Base-by-base conservation (phyloP, 2,329 filamentous ascomycete species). In the Epicoccum sorghinum region DNA sequence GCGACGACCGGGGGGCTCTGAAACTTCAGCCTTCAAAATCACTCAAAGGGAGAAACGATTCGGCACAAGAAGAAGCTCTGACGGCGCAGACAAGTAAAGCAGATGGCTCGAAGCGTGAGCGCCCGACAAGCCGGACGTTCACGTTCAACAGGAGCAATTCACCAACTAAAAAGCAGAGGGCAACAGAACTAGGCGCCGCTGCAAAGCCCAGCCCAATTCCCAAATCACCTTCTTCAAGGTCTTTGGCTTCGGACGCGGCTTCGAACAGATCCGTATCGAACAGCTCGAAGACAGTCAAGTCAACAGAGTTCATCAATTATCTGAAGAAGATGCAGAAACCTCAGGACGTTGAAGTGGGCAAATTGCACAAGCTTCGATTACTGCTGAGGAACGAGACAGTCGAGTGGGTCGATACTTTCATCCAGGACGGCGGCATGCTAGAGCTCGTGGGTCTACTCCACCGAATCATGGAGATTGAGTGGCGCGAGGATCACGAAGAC, bases 401-500 rank as follows among this genome's bases (percentile, higher is more conserved):
- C 5, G 86, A 89, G 10, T 99, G 95, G 95, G 96, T 96, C 3
- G 91, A 98, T 70, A 85, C 87, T 10, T 99, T 98, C 72, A 91
- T 98, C 64, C 83, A 86, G 36, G 87, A 93, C 59, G 92, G 91
- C 13, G 95, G 95, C 18, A 96, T 98, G 92, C 85, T 89, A 62
- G 91, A 97, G 74, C 90, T 98, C 59, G 89, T 97, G 32, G 86
- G 85, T 35, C 79, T 98, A 49, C 80, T 98, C 42, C 89, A 96
- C 74, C 86, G 93, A n/a, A 96, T 93, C 65, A 92, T 97, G 84
- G 89, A 89, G 46, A 88, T 99, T 30, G 95, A 98, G 74, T 99
- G 95, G 93, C 91, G 93, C 69, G 95, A 97, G 80, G 95, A 98
- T 67, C 93, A 98, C 68, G 95, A 98, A 76, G 95, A 98, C 70